Percentiles rank a stretch among this genome's conserved stretches.
phyloP scores from a whole-genome alignment of 352 stramenopile genomes.

The Labyrinthula sp. region DNA sequence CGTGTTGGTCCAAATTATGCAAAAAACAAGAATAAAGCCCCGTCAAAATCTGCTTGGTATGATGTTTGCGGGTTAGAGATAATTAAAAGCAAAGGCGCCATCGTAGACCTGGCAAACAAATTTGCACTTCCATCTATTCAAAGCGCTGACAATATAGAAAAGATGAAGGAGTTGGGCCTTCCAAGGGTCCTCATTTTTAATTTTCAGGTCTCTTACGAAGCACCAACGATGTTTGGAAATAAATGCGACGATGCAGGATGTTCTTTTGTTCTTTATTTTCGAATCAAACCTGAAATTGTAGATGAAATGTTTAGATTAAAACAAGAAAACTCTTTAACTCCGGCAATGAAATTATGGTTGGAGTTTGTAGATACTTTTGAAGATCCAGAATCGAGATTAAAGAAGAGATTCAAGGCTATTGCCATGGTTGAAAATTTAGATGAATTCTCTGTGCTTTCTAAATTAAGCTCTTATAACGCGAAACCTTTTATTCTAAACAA shows the following conservation, averaged over 20 bases:
- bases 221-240: slow-evolving; percentile 22
- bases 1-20: slow-evolving; percentile 25
- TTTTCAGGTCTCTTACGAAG: slow-evolving; percentile 20
- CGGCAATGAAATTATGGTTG: slow-evolving; percentile 17
- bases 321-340: too few species aligned
- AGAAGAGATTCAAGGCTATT: slow-evolving; percentile 26
- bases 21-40: slow-evolving; percentile 17
- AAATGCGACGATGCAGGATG: slow-evolving; percentile 11
- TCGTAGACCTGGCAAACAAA: not conserved
- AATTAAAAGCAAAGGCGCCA: slow-evolving; percentile 20
- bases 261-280: slow-evolving; percentile 16
- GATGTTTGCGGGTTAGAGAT: slow-evolving; percentile 20
- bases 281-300: slow-evolving; percentile 10
- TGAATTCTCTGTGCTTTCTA: slow-evolving; percentile 6
- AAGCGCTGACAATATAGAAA: not conserved
- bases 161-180: slow-evolving; percentile 7
- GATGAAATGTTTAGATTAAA: too few species aligned
- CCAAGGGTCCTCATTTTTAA: slow-evolving; percentile 25
- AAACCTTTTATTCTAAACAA: slow-evolving; percentile 15
- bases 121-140: too few species aligned
- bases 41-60: slow-evolving; percentile 9
- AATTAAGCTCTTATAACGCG: slow-evolving; percentile 15
- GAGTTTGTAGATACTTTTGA: slow-evolving; percentile 24
- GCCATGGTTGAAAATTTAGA: slow-evolving; percentile 19
- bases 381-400: slow-evolving; percentile 18